Conservation (phyloP, 768 basidiomycete genomes). For the Cystobasidium tubakii region DNA sequence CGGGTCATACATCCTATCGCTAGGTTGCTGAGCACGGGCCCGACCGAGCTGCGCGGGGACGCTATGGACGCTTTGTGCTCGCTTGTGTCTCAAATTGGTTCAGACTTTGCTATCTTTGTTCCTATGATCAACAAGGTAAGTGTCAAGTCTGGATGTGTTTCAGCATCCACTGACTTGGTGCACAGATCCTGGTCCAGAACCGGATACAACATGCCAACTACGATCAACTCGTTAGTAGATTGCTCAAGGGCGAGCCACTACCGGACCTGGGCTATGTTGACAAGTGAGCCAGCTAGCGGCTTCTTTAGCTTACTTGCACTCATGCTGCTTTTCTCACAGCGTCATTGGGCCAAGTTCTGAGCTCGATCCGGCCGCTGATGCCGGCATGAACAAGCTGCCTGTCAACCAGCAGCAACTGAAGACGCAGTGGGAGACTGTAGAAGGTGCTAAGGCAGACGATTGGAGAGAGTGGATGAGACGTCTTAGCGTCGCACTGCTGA, state of each 20-base stretch:
- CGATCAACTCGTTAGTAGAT: conserved; percentile 77
- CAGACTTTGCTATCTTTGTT: conserved; percentile 95
- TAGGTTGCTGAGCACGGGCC: conserved; percentile 66
- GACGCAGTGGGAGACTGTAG: conserved; percentile 84
- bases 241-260: conserved; percentile 83
- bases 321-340: background rate
- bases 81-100: conserved; percentile 82
- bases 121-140: conserved; percentile 90
- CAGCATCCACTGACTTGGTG: too few relatives aligned
- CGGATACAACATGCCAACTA: conserved; percentile 75
- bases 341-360: conserved; percentile 39
- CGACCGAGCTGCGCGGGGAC: conserved; percentile 65
- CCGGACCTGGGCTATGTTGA: conserved; percentile 74
- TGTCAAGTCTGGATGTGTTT: background rate
- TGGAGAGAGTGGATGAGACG: conserved; percentile 95
- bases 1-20: conserved; percentile 93
- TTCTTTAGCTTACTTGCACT: background rate
- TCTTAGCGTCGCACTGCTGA: conserved; percentile 90
- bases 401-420: conserved; percentile 97
- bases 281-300: conserved; percentile 48
- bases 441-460: conserved; percentile 57
- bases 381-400: conserved; percentile 77
- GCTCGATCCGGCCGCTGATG: conserved; percentile 50
- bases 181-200: conserved; percentile 67
- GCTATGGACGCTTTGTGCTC: conserved; percentile 92